Evolutionary conservation across 2,329 filamentous ascomycete species (phyloP), one percentile per base, ranked within the genome.

Genomic region (Aspergillus pseudoterreus): DNA sequence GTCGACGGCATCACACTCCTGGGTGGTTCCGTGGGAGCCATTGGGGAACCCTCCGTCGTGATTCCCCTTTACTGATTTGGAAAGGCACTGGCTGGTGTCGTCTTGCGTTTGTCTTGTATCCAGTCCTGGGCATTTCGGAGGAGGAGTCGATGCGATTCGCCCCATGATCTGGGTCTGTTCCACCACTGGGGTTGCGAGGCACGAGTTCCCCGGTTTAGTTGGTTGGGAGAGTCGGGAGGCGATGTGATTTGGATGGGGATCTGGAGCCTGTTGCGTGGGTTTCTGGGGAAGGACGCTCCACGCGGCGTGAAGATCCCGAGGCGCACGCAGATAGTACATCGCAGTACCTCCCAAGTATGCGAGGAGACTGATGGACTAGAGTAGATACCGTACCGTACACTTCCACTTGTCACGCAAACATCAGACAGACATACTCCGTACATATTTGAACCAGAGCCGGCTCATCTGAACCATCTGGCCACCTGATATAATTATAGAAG

Each of bases 301-400:
- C 47, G 53, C 49, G 45, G 53, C 45, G 50, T 54, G 55, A 50
- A 56, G 55, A 56, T 57, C 55, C 44, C 46, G 50, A 44, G 39
- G 39, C 27, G 10, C 27, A 22, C 22, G 22, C 22, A 6, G 22
- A 22, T 22, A 22, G 22, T 22, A 22, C 22, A 19, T 19, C 19
- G 19, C 4, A 19, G 19, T 19, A 19, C 19, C 19, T 19, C 19
- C 19, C 19, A 19, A 19, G 19, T 19, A 19, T 19, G 19, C 19
- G 19, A 19, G 19, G 11, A 35, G 33, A 35, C n/a, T 12, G 35
- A 17, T n/a, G 35, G 35, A 15, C 14, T 38, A 11, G 35, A 38
- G 35, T 8, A 38, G 27, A 30, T 30, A 11, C 27, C 27, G 27
- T 30, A 30, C 27, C 27, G 27, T 30, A 30, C 27, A 30, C 27